Base-by-base conservation (phyloP, 164 flowering plant genomes). In the Macadamia integrifolia region DNA sequence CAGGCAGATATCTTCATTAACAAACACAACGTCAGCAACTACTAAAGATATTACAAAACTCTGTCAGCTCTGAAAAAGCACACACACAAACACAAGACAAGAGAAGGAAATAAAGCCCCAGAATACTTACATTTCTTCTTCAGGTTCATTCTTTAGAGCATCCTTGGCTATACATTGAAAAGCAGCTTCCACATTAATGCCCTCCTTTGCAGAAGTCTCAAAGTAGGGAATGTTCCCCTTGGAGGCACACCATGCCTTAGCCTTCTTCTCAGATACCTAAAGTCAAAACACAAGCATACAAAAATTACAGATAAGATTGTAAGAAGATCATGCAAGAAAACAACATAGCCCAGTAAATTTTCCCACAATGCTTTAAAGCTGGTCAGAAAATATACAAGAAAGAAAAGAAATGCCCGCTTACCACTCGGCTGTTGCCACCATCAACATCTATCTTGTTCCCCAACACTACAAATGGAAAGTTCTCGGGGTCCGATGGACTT, bases 391-490 rank as follows among this genome's bases (percentile, higher is more conserved):
- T 11, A 43, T 58, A 28, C 8, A 30, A 14, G 1, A 28, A 6
- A 17, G 17, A 65, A 43, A 42, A 53, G 17, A 44, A 66, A 46
- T 40, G 60, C 23, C 55, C 43, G 40, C 85, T 76, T 80, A 92
- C 98, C 93, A 88, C 96, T 46, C 96, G 85, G 66, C 98, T 90
- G 72, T 89, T 92, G 71, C 98, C 98, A 64, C 96, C 91, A 75
- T 92, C 98, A 62, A 92, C 82, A 78, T 92, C 98, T 53, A 87
- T 69, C 81, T 92, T 92, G 85, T 92, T 92, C 31, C 98, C 95
- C 79, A 90, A 71, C 28, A 90, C 91, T 66, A 92, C 88, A 82
- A 92, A 92, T 66, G 98, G 98, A 58, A 92, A 90, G 78, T 90
- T 92, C 42, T 92, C 98, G 65, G 95, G 98, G 62, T 92, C 95